These are phyloP conservation scores for Colletotrichum phormii DNA, from an alignment of 2,329 filamentous ascomycete genomes.

Conservation along the genomic window DNA sequence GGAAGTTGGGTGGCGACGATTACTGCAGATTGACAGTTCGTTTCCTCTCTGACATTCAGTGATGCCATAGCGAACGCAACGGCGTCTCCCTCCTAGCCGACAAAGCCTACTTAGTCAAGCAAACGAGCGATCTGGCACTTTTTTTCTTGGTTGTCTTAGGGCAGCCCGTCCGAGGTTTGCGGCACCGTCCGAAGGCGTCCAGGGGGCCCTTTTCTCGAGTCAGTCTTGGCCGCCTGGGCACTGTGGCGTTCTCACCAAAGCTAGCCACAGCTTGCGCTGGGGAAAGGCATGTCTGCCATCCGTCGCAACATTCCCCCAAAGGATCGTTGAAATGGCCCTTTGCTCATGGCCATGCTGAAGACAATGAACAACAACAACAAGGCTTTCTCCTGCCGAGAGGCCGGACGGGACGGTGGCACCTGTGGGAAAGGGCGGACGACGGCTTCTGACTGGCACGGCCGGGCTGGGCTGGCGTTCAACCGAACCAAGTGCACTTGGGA, in stretches of 20 bases:
- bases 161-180: slow-evolving; percentile 34
- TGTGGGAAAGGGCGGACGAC: slow-evolving; percentile 26
- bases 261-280: background rate
- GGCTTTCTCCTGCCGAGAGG: slow-evolving; percentile 19
- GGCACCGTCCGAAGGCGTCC: slow-evolving; percentile 35
- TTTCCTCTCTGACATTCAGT: background rate
- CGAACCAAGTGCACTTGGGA: slow-evolving; percentile 35
- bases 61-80: slow-evolving; percentile 27
- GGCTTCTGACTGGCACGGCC: slow-evolving; percentile 27
- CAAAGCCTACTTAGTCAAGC: slow-evolving; percentile 20
- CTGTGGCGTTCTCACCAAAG: background rate
- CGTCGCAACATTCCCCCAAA: slow-evolving; percentile 14
- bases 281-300: background rate
- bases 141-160: slow-evolving; percentile 25
- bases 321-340: background rate
- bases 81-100: slow-evolving; percentile 14
- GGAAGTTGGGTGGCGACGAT: slow-evolving; percentile 6
- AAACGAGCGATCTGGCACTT: slow-evolving; percentile 26
- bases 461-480: slow-evolving; percentile 35
- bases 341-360: background rate
- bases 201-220: slow-evolving; percentile 33
- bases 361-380: slow-evolving; percentile 17
- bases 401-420: slow-evolving; percentile 16
- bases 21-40: slow-evolving; percentile 1
- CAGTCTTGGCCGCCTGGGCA: slow-evolving; percentile 19